Percentiles rank a stretch among this genome's conserved stretches.
Conservation (phyloP, 495 filamentous ascomycete species). For the Oleoguttula mirabilis region DNA sequence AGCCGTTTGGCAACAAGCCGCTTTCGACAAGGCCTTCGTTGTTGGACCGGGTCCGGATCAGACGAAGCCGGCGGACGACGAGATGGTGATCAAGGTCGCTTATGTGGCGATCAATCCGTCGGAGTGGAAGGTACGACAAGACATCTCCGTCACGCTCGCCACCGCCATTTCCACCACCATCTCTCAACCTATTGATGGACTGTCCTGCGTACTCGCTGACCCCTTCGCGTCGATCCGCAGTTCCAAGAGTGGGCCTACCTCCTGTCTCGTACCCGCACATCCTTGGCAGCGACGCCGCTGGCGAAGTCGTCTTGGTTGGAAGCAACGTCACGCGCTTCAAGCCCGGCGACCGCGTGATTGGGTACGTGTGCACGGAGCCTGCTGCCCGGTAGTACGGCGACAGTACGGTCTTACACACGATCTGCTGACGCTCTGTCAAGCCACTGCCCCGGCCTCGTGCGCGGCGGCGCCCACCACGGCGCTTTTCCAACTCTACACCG, state of each 20-base stretch:
- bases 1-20: not conserved
- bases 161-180: too few relatives aligned
- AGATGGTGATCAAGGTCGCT: slow-evolving; percentile 7
- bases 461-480: not conserved
- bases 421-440: too few relatives aligned
- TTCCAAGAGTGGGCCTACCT: slow-evolving; percentile 2
- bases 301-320: slow-evolving; percentile 12
- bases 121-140: slow-evolving; percentile 12
- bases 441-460: not conserved
- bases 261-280: slow-evolving; percentile 8
- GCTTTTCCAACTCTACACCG: not conserved
- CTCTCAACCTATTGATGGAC: too few relatives aligned
- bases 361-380: not conserved
- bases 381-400: not conserved
- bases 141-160: too few relatives aligned
- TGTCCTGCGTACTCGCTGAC: too few relatives aligned
- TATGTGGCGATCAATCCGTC: slow-evolving; percentile 5
- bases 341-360: slow-evolving; percentile 35
- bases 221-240: too few relatives aligned
- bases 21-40: not conserved
- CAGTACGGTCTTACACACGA: too few relatives aligned
- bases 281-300: slow-evolving; percentile 11
- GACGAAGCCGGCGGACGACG: slow-evolving; percentile 5
- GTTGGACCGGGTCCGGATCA: not conserved
- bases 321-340: slow-evolving; percentile 27